Evolutionary conservation across 495 filamentous ascomycete species (phyloP), one percentile per base, ranked within the genome.

Genomic region (Letharia lupina): DNA sequence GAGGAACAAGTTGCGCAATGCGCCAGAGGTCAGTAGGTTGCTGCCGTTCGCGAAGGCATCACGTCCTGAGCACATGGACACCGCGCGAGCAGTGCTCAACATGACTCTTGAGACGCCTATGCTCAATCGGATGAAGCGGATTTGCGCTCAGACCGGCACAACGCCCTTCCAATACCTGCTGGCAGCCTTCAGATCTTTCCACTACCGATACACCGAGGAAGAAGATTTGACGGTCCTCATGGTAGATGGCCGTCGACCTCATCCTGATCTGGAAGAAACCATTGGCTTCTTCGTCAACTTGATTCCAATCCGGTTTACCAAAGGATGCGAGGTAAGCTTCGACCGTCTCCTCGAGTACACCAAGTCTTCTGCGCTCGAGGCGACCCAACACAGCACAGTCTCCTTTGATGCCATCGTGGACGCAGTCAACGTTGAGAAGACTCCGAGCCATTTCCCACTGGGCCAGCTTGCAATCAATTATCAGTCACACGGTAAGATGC

Each of bases 231-330:
- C 67, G 5, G 71, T 81, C 4, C 74, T 76, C 56, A 71, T 78
- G n/a, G 70, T 72, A 11, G 80, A 82, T 66, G 75, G 69, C 20
- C 77, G 79, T 60, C 72, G 78, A 5, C 64, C 64, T 37, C 66
- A 73, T 67, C 63, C 67, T 8, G 70, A 67, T 13, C 58, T 73
- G 8, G 57, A 68, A 37, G 60, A 67, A 2, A 75, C 63, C 7
- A 69, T 83, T 11, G 81, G 81, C 35, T 70, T 73, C 54, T 79
- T 79, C 60, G 56, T 79, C 13, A 83, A 83, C 64, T 50, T 81
- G 52, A 63, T 83, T 0, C 75, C 80, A 2, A 45, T 83, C 2
- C 73, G 77, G 5, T 73, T 77, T 67, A 65, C 64, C 0, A 64
- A 65, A 16, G 66, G 76, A 39, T 74, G 73, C 3, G 67, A 68